These are phyloP conservation scores for Lipomyces starkeyi DNA, from an alignment of 805 yeast species.

Conservation along the genomic window DNA sequence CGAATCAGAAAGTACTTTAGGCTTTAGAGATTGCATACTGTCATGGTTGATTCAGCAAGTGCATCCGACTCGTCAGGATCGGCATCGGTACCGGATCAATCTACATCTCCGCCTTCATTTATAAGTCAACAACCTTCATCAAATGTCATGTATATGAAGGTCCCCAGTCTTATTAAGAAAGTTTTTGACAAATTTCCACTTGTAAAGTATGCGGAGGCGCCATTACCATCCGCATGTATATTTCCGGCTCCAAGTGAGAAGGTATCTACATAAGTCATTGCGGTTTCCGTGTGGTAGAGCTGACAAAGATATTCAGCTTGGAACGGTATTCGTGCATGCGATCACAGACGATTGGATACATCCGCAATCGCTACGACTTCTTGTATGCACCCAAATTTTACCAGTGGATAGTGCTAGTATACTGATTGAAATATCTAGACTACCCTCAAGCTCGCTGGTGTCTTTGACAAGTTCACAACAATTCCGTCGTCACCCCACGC, in stretches of 20 bases:
- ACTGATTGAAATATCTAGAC: slow-evolving; percentile 11
- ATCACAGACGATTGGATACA: slow-evolving; percentile 13
- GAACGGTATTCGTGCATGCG: slow-evolving; percentile 26
- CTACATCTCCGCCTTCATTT: background rate
- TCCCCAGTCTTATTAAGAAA: slow-evolving; percentile 26
- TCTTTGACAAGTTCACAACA: slow-evolving; percentile 9
- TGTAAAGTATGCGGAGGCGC: slow-evolving; percentile 12
- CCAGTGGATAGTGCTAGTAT: background rate
- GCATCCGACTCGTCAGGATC: background rate
- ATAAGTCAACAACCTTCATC: background rate
- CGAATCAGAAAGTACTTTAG: background rate
- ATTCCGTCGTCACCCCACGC: slow-evolving; percentile 26
- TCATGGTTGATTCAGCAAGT: background rate
- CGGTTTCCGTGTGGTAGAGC: background rate
- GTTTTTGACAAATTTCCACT: slow-evolving; percentile 32
- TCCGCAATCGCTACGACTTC: slow-evolving; percentile 24
- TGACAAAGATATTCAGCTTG: slow-evolving; percentile 6
- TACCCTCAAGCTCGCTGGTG: slow-evolving; percentile 10
- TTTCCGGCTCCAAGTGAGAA: background rate
- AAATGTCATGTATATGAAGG: slow-evolving; percentile 15
- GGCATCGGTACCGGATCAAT: background rate
- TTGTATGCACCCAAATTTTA: slow-evolving; percentile 15
- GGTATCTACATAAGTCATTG: background rate
- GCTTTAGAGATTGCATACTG: background rate
- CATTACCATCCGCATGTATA: slow-evolving; percentile 9